Percentiles rank a stretch among this genome's conserved stretches.
These are phyloP conservation scores for Hyphopichia pseudoburtonii DNA, from an alignment of 1,139 yeast genomes.

Conservation along the genomic window DNA sequence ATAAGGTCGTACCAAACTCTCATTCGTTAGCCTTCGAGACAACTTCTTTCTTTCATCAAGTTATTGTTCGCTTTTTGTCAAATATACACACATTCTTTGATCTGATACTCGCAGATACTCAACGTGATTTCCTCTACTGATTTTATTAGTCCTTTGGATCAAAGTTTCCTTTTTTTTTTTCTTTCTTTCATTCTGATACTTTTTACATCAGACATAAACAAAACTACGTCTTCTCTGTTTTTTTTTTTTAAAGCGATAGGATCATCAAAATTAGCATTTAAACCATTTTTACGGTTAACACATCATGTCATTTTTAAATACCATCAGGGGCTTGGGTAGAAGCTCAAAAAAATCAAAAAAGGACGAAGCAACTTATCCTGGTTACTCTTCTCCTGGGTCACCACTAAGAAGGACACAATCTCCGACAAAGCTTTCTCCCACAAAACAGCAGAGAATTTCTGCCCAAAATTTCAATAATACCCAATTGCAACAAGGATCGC, in stretches of 20 bases:
- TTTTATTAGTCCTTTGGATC: too few relatives aligned
- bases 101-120: too few relatives aligned
- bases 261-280: background rate
- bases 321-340: slow-evolving; percentile 63
- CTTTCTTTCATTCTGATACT: too few relatives aligned
- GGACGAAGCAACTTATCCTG: slow-evolving; percentile 38
- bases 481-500: slow-evolving; percentile 6
- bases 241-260: background rate
- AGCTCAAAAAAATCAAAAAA: slow-evolving; percentile 55
- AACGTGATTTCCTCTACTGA: too few relatives aligned
- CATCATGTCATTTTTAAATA: slow-evolving; percentile 44
- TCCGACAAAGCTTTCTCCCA: slow-evolving; percentile 30
- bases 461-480: slow-evolving; percentile 16
- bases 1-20: too few relatives aligned
- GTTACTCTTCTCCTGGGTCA: slow-evolving; percentile 32
- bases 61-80: too few relatives aligned
- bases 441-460: slow-evolving; percentile 25
- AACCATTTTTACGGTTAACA: background rate
- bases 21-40: too few relatives aligned
- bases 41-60: too few relatives aligned
- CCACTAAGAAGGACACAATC: slow-evolving; percentile 40
- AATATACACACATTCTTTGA: too few relatives aligned
- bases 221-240: too few relatives aligned
- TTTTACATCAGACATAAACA: too few relatives aligned
- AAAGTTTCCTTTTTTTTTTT: too few relatives aligned